Conservation (phyloP, 2,329 filamentous ascomycete genomes). For the Penicillium brasilianum region DNA sequence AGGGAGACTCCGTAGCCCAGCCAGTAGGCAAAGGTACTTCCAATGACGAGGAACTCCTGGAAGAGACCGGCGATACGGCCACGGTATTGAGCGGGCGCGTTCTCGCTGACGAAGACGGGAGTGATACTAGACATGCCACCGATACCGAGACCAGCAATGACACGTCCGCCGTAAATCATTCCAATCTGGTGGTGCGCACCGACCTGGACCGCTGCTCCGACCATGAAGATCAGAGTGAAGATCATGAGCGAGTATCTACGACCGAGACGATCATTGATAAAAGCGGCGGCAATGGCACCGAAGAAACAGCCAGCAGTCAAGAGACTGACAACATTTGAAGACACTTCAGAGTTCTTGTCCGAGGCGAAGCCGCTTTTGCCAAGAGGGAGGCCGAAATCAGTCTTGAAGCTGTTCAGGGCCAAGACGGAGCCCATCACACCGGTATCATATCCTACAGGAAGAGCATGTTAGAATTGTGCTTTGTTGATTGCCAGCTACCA, state of each 20-base stretch:
- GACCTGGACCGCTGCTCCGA: slow-evolving; percentile 43
- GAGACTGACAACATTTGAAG: slow-evolving; percentile 46
- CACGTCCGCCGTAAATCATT: slow-evolving; percentile 45
- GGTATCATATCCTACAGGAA: slow-evolving; percentile 47
- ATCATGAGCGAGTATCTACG: slow-evolving; percentile 45
- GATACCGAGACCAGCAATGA: slow-evolving; percentile 44
- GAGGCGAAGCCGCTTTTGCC: slow-evolving; percentile 40
- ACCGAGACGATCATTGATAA: slow-evolving; percentile 43
- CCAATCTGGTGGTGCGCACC: slow-evolving; percentile 39
- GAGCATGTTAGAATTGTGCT: neutral
- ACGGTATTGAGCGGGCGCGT: slow-evolving; percentile 38
- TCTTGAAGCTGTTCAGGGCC: slow-evolving; percentile 47
- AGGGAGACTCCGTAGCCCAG: slow-evolving; percentile 58
- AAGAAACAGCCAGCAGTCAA: slow-evolving; percentile 48
- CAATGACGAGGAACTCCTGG: slow-evolving; percentile 46
- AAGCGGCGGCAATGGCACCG: slow-evolving; percentile 43
- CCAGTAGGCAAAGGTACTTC: slow-evolving; percentile 58
- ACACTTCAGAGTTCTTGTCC: slow-evolving; percentile 42
- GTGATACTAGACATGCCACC: slow-evolving; percentile 48
- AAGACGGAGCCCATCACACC: slow-evolving; percentile 51
- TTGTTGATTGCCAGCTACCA: neutral
- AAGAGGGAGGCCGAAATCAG: slow-evolving; percentile 46
- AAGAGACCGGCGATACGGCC: slow-evolving; percentile 45
- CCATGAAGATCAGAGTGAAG: slow-evolving; percentile 39
- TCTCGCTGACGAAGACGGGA: slow-evolving; percentile 45